These are phyloP conservation scores for Ambrosiella cleistominuta DNA, from an alignment of 2,329 filamentous ascomycete species.

Conservation along the genomic window DNA sequence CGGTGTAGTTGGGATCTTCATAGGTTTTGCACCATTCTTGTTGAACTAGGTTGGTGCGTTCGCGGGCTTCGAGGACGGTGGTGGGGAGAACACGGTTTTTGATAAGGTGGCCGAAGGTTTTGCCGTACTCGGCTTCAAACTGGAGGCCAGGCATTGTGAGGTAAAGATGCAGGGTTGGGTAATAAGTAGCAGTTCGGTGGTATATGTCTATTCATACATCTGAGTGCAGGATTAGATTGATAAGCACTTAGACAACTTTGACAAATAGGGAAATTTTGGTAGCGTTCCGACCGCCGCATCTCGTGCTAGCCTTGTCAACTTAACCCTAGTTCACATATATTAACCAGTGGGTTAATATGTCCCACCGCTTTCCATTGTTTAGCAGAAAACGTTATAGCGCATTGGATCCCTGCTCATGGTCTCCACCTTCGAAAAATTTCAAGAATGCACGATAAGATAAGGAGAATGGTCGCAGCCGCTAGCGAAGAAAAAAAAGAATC, in stretches of 20 bases:
- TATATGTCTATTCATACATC: too few species aligned
- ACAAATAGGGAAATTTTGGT: too few species aligned
- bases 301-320: not conserved
- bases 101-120: conserved; percentile 2
- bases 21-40: conserved; percentile 2
- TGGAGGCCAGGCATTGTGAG: not conserved
- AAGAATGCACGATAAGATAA: conserved; percentile 2
- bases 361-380: conserved; percentile 2
- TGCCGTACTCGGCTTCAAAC: conserved; percentile 5
- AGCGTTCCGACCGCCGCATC: too few species aligned
- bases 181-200: too few species aligned
- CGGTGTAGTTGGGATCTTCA: not conserved
- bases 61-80: not conserved
- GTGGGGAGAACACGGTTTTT: not conserved
- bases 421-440: conserved; percentile 12
- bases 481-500: conserved; percentile 1
- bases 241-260: too few species aligned
- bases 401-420: conserved; percentile 1
- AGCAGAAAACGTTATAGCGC: conserved; percentile 10
- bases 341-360: not conserved
- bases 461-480: not conserved
- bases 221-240: too few species aligned
- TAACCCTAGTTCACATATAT: not conserved
- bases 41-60: not conserved
- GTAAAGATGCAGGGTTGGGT: too few species aligned